Conservation (phyloP, 225 moss, liverwort and hornwort species). For the Sphagnum tenellum region DNA sequence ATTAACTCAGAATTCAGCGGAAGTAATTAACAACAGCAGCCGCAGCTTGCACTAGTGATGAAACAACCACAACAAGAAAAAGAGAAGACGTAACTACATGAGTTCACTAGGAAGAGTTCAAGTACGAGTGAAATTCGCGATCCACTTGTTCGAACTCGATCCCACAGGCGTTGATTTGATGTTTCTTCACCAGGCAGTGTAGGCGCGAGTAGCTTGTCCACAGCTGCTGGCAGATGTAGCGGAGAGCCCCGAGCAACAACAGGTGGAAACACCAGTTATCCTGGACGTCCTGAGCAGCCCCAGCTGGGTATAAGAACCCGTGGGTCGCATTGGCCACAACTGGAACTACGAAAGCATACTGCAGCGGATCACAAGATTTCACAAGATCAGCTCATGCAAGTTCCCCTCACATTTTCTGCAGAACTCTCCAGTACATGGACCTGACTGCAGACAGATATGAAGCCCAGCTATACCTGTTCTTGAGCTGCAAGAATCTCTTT, state of each 20-base stretch:
- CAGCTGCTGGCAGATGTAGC: constrained; percentile 19
- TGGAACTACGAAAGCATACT: constrained; percentile 70
- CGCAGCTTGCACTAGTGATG: too few species aligned
- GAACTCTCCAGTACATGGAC: background rate
- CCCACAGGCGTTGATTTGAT: constrained; percentile 24
- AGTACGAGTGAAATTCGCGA: constrained; percentile 70
- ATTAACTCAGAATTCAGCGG: too few species aligned
- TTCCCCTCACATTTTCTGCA: background rate
- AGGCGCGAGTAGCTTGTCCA: constrained; percentile 61
- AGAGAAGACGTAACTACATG: background rate
- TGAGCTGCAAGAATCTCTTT: too few species aligned
- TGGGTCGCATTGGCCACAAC: constrained; percentile 43
- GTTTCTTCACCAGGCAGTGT: constrained; percentile 22
- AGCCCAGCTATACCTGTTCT: too few species aligned
- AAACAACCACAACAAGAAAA: background rate
- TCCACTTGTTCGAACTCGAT: constrained; percentile 69
- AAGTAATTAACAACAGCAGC: too few species aligned
- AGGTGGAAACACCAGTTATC: constrained; percentile 78
- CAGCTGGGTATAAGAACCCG: constrained; percentile 1
- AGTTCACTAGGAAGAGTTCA: background rate
- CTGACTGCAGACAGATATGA: background rate
- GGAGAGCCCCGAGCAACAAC: constrained; percentile 18
- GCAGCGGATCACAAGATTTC: constrained; percentile 12
- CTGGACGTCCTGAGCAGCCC: constrained; percentile 20
- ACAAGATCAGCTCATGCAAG: background rate